phyloP scores from a whole-genome alignment of 1,284 basidiomycete species.

The Ustilago vetiveriae region DNA sequence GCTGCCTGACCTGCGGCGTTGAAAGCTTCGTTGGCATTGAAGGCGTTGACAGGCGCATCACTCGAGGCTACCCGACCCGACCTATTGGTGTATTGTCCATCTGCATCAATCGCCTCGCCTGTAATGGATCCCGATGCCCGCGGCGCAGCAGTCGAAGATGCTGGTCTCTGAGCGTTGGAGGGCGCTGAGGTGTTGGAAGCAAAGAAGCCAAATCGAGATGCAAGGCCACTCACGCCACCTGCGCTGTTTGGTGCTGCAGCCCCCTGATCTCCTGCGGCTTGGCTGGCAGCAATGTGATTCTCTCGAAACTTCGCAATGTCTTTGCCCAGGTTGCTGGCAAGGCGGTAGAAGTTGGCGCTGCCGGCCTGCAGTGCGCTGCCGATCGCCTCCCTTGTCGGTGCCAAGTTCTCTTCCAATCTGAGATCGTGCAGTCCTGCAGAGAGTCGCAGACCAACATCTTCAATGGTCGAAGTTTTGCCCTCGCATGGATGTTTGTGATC shows the following conservation, averaged over 20 bases:
- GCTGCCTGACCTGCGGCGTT: slow-evolving; percentile 52
- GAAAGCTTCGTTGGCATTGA: slow-evolving; percentile 39
- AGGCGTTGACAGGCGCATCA: slow-evolving; percentile 5
- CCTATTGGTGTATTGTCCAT: slow-evolving; percentile 30
- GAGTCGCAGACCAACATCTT: slow-evolving; percentile 62
- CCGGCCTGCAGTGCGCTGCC: slow-evolving; percentile 60
- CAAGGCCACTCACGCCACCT: slow-evolving; percentile 12
- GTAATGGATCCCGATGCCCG: slow-evolving; percentile 40
- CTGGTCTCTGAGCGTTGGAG: background rate
- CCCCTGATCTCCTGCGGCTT: slow-evolving; percentile 10
- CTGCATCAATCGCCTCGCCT: slow-evolving; percentile 49
- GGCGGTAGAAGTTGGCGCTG: slow-evolving; percentile 52
- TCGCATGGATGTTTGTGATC: slow-evolving; percentile 63
- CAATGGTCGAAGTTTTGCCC: slow-evolving; percentile 60
- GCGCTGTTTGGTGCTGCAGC: slow-evolving; percentile 1
- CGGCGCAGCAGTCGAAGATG: background rate
- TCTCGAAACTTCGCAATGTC: slow-evolving; percentile 56
- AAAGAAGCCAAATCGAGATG: slow-evolving; percentile 37
- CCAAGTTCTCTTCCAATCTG: slow-evolving; percentile 63
- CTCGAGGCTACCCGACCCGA: slow-evolving; percentile 22
- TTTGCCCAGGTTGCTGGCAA: slow-evolving; percentile 58
- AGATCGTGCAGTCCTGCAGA: slow-evolving; percentile 63
- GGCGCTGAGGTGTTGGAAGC: slow-evolving; percentile 6
- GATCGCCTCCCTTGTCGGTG: slow-evolving; percentile 60
- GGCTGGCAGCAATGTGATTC: slow-evolving; percentile 20